These are phyloP conservation scores for Annulohypoxylon moriforme DNA, from an alignment of 495 filamentous ascomycete species.

Conservation along the genomic window DNA sequence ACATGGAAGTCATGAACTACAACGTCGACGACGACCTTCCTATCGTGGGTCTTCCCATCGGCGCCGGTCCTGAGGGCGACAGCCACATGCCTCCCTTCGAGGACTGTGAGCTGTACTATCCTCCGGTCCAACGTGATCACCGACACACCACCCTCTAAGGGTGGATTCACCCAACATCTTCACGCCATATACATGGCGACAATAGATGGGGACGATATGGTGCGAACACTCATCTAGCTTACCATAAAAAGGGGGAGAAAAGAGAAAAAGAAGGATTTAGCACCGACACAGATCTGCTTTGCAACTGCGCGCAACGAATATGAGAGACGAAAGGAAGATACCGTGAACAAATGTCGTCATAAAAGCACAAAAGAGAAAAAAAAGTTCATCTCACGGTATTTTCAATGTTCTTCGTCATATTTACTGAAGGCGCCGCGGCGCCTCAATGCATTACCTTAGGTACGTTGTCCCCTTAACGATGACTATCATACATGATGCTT, in stretches of 20 bases:
- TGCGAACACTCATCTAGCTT: neutral
- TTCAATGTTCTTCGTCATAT: conserved; percentile 30
- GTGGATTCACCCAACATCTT: neutral
- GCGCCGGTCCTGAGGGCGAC: conserved; percentile 55
- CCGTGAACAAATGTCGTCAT: neutral
- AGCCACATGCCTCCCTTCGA: conserved; percentile 43
- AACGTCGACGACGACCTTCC: conserved; percentile 1
- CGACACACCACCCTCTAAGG: conserved; percentile 10
- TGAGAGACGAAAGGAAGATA: neutral
- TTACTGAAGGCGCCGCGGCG: conserved; percentile 28
- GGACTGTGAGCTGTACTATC: conserved; percentile 38
- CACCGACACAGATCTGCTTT: neutral
- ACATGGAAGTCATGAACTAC: conserved; percentile 36
- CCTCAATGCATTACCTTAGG: conserved; percentile 29
- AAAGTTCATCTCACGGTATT: conserved; percentile 14
- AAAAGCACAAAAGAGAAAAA: neutral
- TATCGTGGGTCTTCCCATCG: conserved; percentile 53
- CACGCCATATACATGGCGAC: neutral
- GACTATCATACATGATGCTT: conserved; percentile 44
- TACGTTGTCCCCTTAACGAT: conserved; percentile 19
- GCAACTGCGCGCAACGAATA: neutral
- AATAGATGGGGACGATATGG: neutral
- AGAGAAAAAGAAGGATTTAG: neutral
- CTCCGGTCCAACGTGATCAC: neutral
- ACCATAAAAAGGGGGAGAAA: neutral